Evolutionary conservation across 352 stramenopile species (phyloP), one percentile per base, ranked within the genome.

Genomic region (Phytophthora fragariaefolia): DNA sequence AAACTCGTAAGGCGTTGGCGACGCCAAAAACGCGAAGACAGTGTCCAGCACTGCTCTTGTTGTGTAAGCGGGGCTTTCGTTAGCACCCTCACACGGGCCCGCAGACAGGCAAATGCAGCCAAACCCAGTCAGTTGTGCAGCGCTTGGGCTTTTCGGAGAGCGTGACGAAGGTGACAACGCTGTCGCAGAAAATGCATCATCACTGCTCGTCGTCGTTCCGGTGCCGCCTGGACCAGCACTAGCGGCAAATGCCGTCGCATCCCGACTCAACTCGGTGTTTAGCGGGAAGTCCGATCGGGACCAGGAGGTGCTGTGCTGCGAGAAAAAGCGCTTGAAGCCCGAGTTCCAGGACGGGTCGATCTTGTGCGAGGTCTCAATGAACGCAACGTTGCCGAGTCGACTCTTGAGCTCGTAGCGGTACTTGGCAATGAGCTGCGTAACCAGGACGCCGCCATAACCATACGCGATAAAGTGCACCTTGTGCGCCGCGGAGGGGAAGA

Each of bases 381-480:
- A 95, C 3, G 87, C 88, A 10, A 97, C 87, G 56, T 90, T 96
- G 1, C 83, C 88, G 24, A 97, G 76, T 22, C 89, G 74, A 51
- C 89, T 91, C 58, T 90, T 86, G 43, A 95, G 78, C 58, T 92
- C 85, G 54, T 87, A 85, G 24, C 79, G 69, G 47, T 93, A 90
- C 51, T 94, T 85, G 24, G 93, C 84, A 24, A 97, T 83, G 18
- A 97, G 66, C 20, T 94, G 87, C 32, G 87, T 80, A 1, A 97
- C 85, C 17, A 92, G 61, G 4, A 87, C 66, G 13, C 91, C 91
- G 7, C 87, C 87, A 46, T 94, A 95, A 22, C 91, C 91, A 58
- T 95, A 96, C 7, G 83, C 87, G 51, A 97, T 89, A 53, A 97
- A 93, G 66, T 95, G 90, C 59, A 97, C 93, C 56, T 96, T 90